Evolutionary conservation across 2,329 filamentous ascomycete genomes (phyloP), one percentile per base, ranked within the genome.

Genomic region (Fusarium sp.): DNA sequence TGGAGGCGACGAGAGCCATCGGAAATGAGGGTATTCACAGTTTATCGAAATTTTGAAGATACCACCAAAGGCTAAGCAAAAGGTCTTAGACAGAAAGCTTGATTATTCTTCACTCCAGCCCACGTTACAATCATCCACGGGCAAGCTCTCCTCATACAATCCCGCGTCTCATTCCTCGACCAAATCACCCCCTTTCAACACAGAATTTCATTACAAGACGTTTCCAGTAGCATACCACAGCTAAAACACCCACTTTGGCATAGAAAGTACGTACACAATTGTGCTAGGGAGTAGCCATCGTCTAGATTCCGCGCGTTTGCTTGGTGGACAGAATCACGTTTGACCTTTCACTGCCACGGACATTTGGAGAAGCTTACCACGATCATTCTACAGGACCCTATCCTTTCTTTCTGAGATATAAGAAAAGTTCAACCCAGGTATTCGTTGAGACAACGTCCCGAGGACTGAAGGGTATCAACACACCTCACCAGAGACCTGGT

Each of bases 11-110:
- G 33, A 25, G 16, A 42, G 57, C 49, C 25, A n/a, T 58, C 40
- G 42, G 54, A 35, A 30, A 46, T 62, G 64, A 59, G 47, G 70
- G 64, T 19, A 47, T 66, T 59, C 60, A 9, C 50, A 59, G 25
- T 46, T 50, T n/a, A 28, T 32, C 19, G 16, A 46, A 33, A 40
- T 35, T 42, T 8, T 19, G 28, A 35, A 40, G 50, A 23, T 19
- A 67, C 13, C 38, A 38, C 38, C 18, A 10, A 38, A 40, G n/a
- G 11, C 28, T n/a, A 40, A 40, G 33, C 10, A 16, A 44, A 35
- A 35, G 6, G 18, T 25, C 49, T 25, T 35, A 4, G n/a, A 52
- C 4, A 25, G 32, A 35, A 38, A 28, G 12, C 21, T 37, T 33
- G 16, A 23, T 32, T 32, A 15, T 35, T 44, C 21, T 53, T 40